These are phyloP conservation scores for Paecilomyces formosus DNA, from an alignment of 2,329 filamentous ascomycete species.

Conservation along the genomic window DNA sequence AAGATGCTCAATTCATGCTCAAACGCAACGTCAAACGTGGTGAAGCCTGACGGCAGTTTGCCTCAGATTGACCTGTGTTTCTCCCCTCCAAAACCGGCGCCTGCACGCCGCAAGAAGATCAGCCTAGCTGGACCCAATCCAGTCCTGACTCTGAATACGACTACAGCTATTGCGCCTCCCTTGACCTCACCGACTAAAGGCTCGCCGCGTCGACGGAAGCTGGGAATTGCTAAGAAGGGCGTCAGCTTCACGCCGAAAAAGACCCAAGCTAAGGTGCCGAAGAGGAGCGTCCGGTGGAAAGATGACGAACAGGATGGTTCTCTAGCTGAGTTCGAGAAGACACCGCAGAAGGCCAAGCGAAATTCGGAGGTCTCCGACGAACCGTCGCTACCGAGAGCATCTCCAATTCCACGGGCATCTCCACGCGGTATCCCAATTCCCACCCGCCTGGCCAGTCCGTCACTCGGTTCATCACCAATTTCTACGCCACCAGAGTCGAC, in stretches of 20 bases:
- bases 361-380: conserved; percentile 52
- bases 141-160: conserved; percentile 17
- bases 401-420: conserved; percentile 30
- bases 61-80: conserved; percentile 49
- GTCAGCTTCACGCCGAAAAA: conserved; percentile 77
- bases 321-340: conserved; percentile 85
- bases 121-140: conserved; percentile 30
- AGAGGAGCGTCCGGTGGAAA: conserved; percentile 81
- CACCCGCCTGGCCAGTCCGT: conserved; percentile 27
- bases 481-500: conserved; percentile 52
- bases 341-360: conserved; percentile 62
- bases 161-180: conserved; percentile 23
- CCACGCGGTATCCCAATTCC: conserved; percentile 33
- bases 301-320: conserved; percentile 83
- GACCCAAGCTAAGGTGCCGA: conserved; percentile 52
- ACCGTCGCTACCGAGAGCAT: conserved; percentile 41
- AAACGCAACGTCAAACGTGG: conserved; percentile 68
- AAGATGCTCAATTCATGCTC: conserved; percentile 72
- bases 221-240: conserved; percentile 56
- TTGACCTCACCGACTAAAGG: conserved; percentile 60
- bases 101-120: conserved; percentile 59
- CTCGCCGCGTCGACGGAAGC: conserved; percentile 74
- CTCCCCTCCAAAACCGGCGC: conserved; percentile 63
- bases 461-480: conserved; percentile 49
- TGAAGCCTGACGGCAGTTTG: conserved; percentile 76